Evolutionary conservation across 441 rosid species (phyloP), one percentile per base, ranked within the genome.

Genomic region (Dalechampia spathulata): DNA sequence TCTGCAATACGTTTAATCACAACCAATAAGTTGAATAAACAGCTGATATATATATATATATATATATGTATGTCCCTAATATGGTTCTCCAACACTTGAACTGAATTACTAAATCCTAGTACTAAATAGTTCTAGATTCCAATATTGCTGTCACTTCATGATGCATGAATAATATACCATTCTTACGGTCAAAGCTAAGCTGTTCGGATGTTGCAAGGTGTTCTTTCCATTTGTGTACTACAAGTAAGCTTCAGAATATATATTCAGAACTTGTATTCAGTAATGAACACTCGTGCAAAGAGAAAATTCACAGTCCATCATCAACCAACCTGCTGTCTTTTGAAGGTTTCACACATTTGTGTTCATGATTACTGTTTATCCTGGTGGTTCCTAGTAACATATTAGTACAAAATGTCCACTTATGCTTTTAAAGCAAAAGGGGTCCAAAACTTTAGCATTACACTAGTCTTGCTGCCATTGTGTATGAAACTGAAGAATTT

Each of bases 1-100:
- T 90, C 97, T 90, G 78, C 70, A 70, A 42, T n/a, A 61, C 42
- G 15, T 52, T 50, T 19, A 20, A 45, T 54, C 27, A 37, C 32
- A 56, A 58, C 55, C 51, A 55, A 45, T 17, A 3, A 7, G 26
- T n/a, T n/a, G n/a, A n/a, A n/a, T n/a, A n/a, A n/a, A n/a, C n/a
- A n/a, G n/a, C n/a, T n/a, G n/a, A n/a, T n/a, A n/a, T n/a, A n/a
- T n/a, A n/a, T n/a, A n/a, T n/a, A n/a, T n/a, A n/a, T n/a, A n/a
- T n/a, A n/a, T n/a, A n/a, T n/a, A n/a, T n/a, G n/a, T n/a, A n/a
- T n/a, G n/a, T n/a, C n/a, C n/a, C n/a, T n/a, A n/a, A n/a, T n/a
- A n/a, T n/a, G n/a, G n/a, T n/a, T n/a, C n/a, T n/a, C n/a, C n/a
- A n/a, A n/a, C n/a, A n/a, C n/a, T n/a, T n/a, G n/a, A n/a, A n/a